Evolutionary conservation across 2,329 filamentous ascomycete genomes (phyloP).

Genomic region (Colletotrichum incanum): DNA sequence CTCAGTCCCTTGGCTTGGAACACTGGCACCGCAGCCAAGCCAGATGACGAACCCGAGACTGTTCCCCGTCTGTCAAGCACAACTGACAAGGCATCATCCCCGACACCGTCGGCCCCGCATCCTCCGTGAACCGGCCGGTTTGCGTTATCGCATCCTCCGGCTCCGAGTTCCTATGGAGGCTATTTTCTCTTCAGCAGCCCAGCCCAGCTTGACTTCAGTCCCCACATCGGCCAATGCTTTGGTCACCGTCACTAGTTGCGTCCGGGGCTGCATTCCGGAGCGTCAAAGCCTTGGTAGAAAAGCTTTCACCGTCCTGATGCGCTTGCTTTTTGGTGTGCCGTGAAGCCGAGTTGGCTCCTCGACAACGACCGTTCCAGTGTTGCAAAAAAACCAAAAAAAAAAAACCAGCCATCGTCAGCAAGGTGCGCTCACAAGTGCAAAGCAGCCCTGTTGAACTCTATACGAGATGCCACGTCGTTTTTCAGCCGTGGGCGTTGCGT

Average conservation of each 20-base stretch:
- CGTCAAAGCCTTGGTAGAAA: neutral
- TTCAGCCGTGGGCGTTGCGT: neutral
- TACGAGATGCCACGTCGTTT: neutral
- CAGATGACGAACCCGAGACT: neutral
- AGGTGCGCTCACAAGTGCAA: neutral
- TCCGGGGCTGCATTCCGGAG: neutral
- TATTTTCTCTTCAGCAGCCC: neutral
- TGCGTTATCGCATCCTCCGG: neutral
- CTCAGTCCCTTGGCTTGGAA: neutral
- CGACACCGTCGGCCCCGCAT: conserved; percentile 2
- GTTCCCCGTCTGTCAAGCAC: neutral
- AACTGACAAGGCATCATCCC: neutral
- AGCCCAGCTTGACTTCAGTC: neutral
- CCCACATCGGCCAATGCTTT: neutral
- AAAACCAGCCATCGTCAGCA: neutral
- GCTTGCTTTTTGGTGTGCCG: neutral
- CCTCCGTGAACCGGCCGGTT: neutral
- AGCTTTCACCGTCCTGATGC: neutral
- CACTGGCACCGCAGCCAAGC: neutral
- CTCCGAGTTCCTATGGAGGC: neutral
- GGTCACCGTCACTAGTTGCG: neutral
- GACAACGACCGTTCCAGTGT: neutral
- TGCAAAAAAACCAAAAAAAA: neutral
- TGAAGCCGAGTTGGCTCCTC: neutral
- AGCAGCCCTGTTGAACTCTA: neutral